These are phyloP conservation scores for Saccharomycopsis babjevae DNA, from an alignment of 805 yeast species.

Conservation along the genomic window DNA sequence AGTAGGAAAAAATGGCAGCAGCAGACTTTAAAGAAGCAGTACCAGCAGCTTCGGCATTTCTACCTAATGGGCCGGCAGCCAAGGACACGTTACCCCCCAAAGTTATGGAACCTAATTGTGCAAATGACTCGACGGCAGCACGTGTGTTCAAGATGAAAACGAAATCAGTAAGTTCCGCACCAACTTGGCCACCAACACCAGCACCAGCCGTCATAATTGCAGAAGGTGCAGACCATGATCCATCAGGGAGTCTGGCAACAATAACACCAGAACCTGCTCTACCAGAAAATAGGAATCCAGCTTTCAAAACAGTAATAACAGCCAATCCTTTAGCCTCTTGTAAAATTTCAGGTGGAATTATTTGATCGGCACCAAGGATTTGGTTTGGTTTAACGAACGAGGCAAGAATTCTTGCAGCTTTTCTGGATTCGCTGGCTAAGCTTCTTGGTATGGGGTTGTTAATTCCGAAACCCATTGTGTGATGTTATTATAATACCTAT, in stretches of 20 bases:
- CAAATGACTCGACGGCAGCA: slow-evolving; percentile 87
- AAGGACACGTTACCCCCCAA: slow-evolving; percentile 91
- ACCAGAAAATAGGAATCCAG: slow-evolving; percentile 92
- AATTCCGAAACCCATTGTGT: slow-evolving; percentile 45
- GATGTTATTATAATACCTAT: neutral
- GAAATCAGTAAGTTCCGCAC: slow-evolving; percentile 93
- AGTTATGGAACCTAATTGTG: slow-evolving; percentile 89
- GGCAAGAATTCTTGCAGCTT: slow-evolving; percentile 86
- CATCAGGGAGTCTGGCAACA: slow-evolving; percentile 89
- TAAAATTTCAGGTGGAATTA: slow-evolving; percentile 82
- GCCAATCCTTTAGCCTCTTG: slow-evolving; percentile 91
- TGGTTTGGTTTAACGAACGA: slow-evolving; percentile 94
- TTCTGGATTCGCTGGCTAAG: slow-evolving; percentile 77
- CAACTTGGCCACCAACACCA: slow-evolving; percentile 97
- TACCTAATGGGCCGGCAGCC: slow-evolving; percentile 96
- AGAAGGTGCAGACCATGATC: slow-evolving; percentile 95
- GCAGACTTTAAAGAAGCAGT: slow-evolving; percentile 80
- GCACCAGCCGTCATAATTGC: slow-evolving; percentile 96
- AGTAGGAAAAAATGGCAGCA: slow-evolving; percentile 86
- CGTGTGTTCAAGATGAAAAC: slow-evolving; percentile 82
- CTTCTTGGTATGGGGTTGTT: slow-evolving; percentile 94
- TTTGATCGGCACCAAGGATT: slow-evolving; percentile 74
- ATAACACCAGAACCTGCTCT: slow-evolving; percentile 96
- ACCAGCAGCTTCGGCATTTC: slow-evolving; percentile 97
- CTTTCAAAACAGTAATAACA: slow-evolving; percentile 85